Evolutionary conservation across 2,329 filamentous ascomycete genomes (phyloP), one percentile per base, ranked within the genome.

Genomic region (Ascochyta fabae): DNA sequence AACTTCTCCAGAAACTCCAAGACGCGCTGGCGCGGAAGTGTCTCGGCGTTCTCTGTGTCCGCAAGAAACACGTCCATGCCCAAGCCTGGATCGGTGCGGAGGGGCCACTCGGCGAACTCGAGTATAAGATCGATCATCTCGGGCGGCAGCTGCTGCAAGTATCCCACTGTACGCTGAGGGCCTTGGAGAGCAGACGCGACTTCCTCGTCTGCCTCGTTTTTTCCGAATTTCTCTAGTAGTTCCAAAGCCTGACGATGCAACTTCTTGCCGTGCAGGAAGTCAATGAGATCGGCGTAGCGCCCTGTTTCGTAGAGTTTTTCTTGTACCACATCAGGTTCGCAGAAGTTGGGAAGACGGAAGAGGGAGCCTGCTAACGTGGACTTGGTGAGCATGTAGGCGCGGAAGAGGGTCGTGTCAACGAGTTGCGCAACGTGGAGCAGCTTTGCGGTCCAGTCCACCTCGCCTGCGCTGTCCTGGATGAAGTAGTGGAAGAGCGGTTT

Each of bases 301-400:
- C 90, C 90, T 36, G 88, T 91, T 72, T 96, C 91, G 56, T 96
- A 87, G 4, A 99, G 80, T 67, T 92, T 92, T 75, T 96, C 91
- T 71, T 96, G 95, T 22, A 99, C 94, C 3, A 98, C 95, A 27
- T 91, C 89, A 0, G 95, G 94, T 67, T 99, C 94, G 74, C 95
- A 98, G 72, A 97, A 98, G 74, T 99, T 99, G 70, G 93, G 89
- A 47, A 98, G 91, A 23, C 95, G 92, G 79, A 99, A 98, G 0
- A 99, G 83, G 0, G 93, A 91, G 2, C 91, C 90, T 3, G 92
- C 92, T 10, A 99, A 81, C 6, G 89, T 87, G 4, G 95, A 94
- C 7, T 88, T 88, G 4, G 90, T 92, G 69, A 94, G 92, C 93
- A 99, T 98, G 75, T 96, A 96, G 0, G 92, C 90, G 15, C 94